Percentiles rank a stretch among this genome's conserved stretches.
Conservation (phyloP, 768 basidiomycete species). For the Suillus bovinus region DNA sequence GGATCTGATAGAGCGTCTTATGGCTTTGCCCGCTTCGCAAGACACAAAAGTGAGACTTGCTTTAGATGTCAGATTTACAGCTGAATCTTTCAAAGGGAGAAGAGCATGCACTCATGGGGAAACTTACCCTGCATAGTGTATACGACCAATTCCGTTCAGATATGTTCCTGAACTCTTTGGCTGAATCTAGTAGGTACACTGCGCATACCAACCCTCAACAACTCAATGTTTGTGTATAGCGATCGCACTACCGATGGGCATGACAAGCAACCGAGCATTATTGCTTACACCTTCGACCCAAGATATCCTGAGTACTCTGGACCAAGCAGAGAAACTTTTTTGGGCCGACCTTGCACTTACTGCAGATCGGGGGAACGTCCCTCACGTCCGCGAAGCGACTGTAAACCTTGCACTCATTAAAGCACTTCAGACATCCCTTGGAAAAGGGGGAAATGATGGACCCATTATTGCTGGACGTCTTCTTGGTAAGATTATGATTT, state of each 20-base stretch:
- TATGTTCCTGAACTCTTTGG: constrained; percentile 86
- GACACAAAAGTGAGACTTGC: constrained; percentile 52
- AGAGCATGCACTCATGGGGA: constrained; percentile 72
- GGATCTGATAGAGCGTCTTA: constrained; percentile 55
- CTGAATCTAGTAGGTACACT: constrained; percentile 79
- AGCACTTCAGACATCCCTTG: constrained; percentile 81
- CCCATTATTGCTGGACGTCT: constrained; percentile 61
- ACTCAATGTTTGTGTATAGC: constrained; percentile 45
- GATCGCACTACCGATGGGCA: constrained; percentile 82
- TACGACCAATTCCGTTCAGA: constrained; percentile 80
- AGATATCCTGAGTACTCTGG: constrained; percentile 61
- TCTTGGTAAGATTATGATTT: constrained; percentile 46
- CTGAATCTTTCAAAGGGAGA: constrained; percentile 54
- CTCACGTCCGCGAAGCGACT: constrained; percentile 73
- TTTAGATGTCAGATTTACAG: background rate
- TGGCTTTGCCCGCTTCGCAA: constrained; percentile 53
- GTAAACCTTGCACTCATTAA: constrained; percentile 69
- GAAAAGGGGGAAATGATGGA: constrained; percentile 49
- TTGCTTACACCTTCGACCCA: constrained; percentile 46
- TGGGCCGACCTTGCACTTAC: constrained; percentile 61
- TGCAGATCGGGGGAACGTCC: constrained; percentile 58
- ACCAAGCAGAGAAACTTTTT: constrained; percentile 69
- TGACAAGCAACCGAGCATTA: constrained; percentile 47
- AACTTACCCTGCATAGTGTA: constrained; percentile 74
- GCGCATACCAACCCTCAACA: background rate